Evolutionary conservation across 768 basidiomycete genomes (phyloP).

Genomic region (Porphyrellus cyaneotinctus): DNA sequence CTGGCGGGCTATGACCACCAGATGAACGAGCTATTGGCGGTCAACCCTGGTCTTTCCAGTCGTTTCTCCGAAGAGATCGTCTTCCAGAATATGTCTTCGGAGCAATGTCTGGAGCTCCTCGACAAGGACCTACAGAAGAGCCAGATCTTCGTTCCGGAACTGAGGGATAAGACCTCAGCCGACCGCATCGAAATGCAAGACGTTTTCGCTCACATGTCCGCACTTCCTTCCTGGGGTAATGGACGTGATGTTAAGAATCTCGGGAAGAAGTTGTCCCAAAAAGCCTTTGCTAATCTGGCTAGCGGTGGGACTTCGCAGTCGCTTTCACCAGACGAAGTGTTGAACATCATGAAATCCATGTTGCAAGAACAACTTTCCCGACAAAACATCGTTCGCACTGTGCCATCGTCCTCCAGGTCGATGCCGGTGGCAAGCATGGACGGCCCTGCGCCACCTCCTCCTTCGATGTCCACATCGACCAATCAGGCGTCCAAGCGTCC

Average conservation of each 20-base stretch:
- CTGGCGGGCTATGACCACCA: slow-evolving; percentile 69
- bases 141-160: slow-evolving; percentile 34
- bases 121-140: slow-evolving; percentile 44
- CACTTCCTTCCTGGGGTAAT: slow-evolving; percentile 61
- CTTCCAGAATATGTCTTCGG: slow-evolving; percentile 52
- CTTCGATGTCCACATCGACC: slow-evolving; percentile 20
- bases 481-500: slow-evolving; percentile 18
- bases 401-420: background rate
- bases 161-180: slow-evolving; percentile 20
- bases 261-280: slow-evolving; percentile 43
- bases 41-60: slow-evolving; percentile 65
- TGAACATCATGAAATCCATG: slow-evolving; percentile 25
- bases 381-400: slow-evolving; percentile 6
- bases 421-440: slow-evolving; percentile 23
- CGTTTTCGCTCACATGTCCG: slow-evolving; percentile 40
- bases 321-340: slow-evolving; percentile 28
- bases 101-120: slow-evolving; percentile 51
- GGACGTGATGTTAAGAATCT: slow-evolving; percentile 60
- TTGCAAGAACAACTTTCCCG: slow-evolving; percentile 23
- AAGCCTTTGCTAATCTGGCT: slow-evolving; percentile 33
- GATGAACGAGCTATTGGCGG: slow-evolving; percentile 55
- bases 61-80: slow-evolving; percentile 62
- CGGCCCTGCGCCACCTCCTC: slow-evolving; percentile 16
- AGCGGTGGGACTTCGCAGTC: slow-evolving; percentile 15
- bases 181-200: slow-evolving; percentile 31